These are phyloP conservation scores for Protostelium mycophagum DNA, from an alignment of 78 protist genomes.

Conservation along the genomic window DNA sequence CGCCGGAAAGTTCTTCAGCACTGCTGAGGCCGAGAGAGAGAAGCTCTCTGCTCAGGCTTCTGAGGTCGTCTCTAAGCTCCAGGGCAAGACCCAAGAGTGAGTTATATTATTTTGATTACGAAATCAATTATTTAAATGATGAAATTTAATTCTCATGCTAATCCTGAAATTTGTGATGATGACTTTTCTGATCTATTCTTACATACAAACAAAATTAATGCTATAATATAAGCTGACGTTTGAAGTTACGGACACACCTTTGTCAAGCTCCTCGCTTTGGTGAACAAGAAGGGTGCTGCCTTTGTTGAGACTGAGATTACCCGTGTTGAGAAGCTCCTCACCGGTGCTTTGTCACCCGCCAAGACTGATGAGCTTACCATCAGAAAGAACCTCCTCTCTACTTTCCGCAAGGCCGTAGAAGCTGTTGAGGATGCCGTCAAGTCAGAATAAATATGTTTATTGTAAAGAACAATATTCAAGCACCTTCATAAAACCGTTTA, in stretches of 20 bases:
- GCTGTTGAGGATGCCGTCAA: background rate
- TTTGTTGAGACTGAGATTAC: constrained; percentile 33
- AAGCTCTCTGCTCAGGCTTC: constrained; percentile 29
- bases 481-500: too few relatives aligned
- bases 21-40: constrained; percentile 29
- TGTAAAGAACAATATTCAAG: too few relatives aligned
- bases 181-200: background rate
- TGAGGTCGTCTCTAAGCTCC: constrained; percentile 5
- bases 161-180: background rate
- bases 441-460: too few relatives aligned
- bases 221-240: background rate
- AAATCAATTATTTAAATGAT: background rate
- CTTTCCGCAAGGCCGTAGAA: constrained; percentile 22
- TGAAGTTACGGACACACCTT: constrained; percentile 36
- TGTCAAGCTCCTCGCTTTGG: constrained; percentile 45
- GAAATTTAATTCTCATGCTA: background rate
- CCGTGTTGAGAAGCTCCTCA: constrained; percentile 51
- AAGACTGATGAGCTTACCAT: constrained; percentile 55
- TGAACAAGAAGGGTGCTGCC: constrained; percentile 43
- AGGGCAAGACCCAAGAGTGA: background rate
- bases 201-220: background rate
- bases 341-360: constrained; percentile 18
- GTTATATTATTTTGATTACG: too few relatives aligned
- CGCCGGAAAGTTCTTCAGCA: constrained; percentile 42
- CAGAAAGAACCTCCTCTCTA: constrained; percentile 51